Evolutionary conservation across 352 stramenopile genomes (phyloP), one percentile per base, ranked within the genome.

Genomic region (Aphanomyces cochlioides): DNA sequence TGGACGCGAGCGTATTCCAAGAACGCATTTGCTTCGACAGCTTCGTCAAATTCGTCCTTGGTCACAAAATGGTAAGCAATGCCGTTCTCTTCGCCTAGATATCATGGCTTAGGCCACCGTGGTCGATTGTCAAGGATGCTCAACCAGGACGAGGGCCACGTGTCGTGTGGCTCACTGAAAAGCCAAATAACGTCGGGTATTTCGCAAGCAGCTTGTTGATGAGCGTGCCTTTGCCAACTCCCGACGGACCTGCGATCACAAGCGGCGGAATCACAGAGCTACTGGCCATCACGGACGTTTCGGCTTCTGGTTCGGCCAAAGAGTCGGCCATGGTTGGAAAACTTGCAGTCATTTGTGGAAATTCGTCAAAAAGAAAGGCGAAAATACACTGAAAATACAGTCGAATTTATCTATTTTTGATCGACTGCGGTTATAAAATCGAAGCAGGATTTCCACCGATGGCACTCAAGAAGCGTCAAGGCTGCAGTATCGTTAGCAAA

Each of bases 161-260:
- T 12, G 97, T 99, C 45, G 97, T 99, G 77, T 99, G 96, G 70
- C 93, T 98, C 70, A 99, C 96, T 4, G 88, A 98, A 72, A 99
- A 99, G 53, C 93, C 96, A 77, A 99, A 98, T 13, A 84, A 75
- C 6, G 82, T 66, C 13, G 90, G 89, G 67, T 88, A 97, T 56
- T 92, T 78, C 64, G 82, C 74, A 65, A 98, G 79, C 8, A 98
- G 78, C 68, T 90, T 79, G 71, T 94, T 92, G 76, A 99, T 98
- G 64, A 99, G 81, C 68, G 96, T 99, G 53, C 96, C 96, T 77
- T 99, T 98, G 60, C 95, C 95, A 4, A 97, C 93, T 6, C 93
- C 92, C 43, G 84, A 96, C 12, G 89, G 94, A 17, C 88, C 95
- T 28, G 89, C 87, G 64, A 98, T 92, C 59, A 98, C 90, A 12